These are phyloP conservation scores for Coleophoma cylindrospora DNA, from an alignment of 2,329 filamentous ascomycete genomes.

Conservation along the genomic window DNA sequence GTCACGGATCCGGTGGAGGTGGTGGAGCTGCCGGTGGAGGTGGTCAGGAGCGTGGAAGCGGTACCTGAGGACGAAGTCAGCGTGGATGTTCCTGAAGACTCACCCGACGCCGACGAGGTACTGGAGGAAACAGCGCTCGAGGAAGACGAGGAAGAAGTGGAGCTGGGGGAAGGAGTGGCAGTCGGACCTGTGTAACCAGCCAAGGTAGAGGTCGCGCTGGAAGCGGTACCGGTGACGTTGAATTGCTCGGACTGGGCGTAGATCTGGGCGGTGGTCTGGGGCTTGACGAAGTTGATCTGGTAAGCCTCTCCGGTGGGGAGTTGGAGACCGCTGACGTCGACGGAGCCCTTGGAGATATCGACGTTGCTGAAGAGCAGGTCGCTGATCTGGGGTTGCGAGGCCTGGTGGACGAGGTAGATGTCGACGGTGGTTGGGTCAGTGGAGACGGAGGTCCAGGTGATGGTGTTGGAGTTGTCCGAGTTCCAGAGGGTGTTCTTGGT, in stretches of 20 bases:
- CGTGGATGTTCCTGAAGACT: background rate
- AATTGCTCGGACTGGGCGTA: slow-evolving; percentile 1
- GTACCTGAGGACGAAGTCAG: background rate
- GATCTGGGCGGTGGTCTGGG: background rate
- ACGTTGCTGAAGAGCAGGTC: slow-evolving; percentile 1
- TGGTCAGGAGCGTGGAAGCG: background rate
- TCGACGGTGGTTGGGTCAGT: slow-evolving; percentile 1
- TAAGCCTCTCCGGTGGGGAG: background rate
- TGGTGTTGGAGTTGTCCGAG: slow-evolving; percentile 1
- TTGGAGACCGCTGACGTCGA: slow-evolving; percentile 1
- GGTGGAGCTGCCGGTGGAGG: background rate
- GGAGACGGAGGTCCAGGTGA: slow-evolving; percentile 2
- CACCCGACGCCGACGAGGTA: background rate
- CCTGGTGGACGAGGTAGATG: slow-evolving; percentile 2
- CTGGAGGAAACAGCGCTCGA: background rate
- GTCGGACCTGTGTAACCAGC: slow-evolving; percentile 2
- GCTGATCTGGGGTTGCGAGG: background rate
- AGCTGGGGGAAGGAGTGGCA: background rate
- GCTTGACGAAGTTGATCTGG: slow-evolving; percentile 4
- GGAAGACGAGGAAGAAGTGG: background rate
- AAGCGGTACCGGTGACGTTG: background rate
- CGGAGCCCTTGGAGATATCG: background rate
- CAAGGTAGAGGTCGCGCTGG: background rate
- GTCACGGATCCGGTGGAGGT: slow-evolving; percentile 1
- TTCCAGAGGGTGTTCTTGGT: background rate